A percentile compares a stretch with the other conserved stretches of the same genome.
These are phyloP conservation scores for Colletotrichum sp. DNA, from an alignment of 2,329 filamentous ascomycete species.

Conservation along the genomic window DNA sequence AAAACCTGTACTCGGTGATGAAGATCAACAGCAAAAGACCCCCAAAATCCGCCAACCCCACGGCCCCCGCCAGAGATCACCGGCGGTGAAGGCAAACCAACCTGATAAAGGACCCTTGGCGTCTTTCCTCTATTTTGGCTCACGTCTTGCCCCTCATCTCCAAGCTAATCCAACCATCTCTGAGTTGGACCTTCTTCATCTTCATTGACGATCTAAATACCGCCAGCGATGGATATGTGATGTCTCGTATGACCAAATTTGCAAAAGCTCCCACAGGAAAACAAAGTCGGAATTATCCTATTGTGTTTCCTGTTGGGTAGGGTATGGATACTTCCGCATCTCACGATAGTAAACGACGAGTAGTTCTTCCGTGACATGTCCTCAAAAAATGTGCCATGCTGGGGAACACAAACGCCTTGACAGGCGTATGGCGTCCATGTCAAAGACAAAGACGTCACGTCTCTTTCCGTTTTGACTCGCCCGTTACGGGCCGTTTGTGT, in stretches of 20 bases:
- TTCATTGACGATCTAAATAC: not conserved
- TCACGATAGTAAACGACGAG: not conserved
- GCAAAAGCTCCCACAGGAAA: not conserved
- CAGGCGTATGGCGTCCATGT: not conserved
- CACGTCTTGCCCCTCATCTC: not conserved
- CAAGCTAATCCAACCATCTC: not conserved
- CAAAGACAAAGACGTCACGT: not conserved
- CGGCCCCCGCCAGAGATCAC: not conserved
- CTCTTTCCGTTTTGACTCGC: not conserved
- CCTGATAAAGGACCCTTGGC: not conserved
- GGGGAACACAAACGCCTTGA: too few species aligned
- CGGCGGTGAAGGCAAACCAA: not conserved
- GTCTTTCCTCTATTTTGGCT: not conserved
- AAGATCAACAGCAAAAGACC: not conserved
- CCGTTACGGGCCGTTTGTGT: not conserved
- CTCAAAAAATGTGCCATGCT: too few species aligned
- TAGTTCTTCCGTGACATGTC: not conserved
- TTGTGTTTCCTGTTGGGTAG: rapidly evolving
- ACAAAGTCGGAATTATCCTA: not conserved
- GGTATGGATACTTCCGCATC: not conserved
- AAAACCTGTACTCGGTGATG: not conserved
- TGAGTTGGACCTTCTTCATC: not conserved
- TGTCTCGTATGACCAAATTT: not conserved
- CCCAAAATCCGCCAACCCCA: not conserved
- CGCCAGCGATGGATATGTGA: not conserved